phyloP scores from a whole-genome alignment of 371 early-diverging fungal species.

The Apophysomyces trapeziformis region DNA sequence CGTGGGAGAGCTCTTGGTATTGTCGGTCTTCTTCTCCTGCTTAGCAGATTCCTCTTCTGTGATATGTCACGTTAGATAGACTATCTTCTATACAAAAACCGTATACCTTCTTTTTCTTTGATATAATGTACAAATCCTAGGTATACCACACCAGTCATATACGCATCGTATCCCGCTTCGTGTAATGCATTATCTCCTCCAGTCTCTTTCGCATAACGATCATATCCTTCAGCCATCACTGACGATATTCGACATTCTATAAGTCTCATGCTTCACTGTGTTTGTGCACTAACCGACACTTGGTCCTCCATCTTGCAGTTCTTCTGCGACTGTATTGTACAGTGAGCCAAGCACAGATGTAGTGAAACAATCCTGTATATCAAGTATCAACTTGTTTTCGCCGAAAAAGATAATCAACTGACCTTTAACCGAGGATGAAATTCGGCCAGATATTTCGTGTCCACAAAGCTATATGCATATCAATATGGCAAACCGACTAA shows the following conservation, averaged over 20 bases:
- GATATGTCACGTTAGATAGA: background rate
- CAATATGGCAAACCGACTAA: conserved; percentile 8
- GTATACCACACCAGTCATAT: conserved; percentile 82
- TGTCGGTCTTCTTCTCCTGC: conserved; percentile 24
- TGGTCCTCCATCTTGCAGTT: conserved; percentile 33
- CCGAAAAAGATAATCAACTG: conserved; percentile 37
- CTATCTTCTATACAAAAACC: background rate
- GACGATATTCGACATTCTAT: background rate
- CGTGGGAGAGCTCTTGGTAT: conserved; percentile 12
- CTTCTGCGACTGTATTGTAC: conserved; percentile 36
- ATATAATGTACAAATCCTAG: conserved; percentile 57
- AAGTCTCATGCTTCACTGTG: background rate
- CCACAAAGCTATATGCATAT: conserved; percentile 56
- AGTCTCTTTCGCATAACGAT: conserved; percentile 29
- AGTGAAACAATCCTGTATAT: conserved; percentile 27
- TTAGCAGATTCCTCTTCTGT: background rate
- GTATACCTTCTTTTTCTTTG: conserved; percentile 39
- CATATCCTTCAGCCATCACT: conserved; percentile 43
- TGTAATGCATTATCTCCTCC: conserved; percentile 54
- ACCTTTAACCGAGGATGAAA: conserved; percentile 30
- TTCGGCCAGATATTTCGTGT: conserved; percentile 64
- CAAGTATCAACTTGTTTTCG: conserved; percentile 1
- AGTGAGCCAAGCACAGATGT: conserved; percentile 38
- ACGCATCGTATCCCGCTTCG: conserved; percentile 94
- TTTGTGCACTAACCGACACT: conserved; percentile 44